Conservation (phyloP, 1,139 yeast species). For the Suzukiozyma palmioleophila region DNA sequence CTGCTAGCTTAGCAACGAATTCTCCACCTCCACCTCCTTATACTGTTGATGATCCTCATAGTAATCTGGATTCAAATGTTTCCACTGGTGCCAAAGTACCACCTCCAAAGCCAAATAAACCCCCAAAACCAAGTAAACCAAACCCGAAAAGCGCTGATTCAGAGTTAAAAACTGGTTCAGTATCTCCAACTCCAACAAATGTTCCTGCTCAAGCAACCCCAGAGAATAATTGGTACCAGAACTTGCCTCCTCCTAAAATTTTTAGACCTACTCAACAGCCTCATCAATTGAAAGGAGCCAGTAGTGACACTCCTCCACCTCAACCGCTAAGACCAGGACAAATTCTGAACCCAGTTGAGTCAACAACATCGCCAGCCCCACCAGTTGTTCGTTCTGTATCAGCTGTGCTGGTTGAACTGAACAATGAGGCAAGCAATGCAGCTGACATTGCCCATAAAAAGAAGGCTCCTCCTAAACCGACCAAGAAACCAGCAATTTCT, state of each 20-base stretch:
- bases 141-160: background rate
- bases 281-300: background rate
- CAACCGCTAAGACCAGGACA: too few relatives aligned
- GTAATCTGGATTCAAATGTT: background rate
- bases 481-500: constrained; percentile 18
- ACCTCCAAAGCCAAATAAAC: constrained; percentile 11
- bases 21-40: constrained; percentile 18
- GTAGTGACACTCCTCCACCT: too few relatives aligned
- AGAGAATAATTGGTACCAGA: background rate
- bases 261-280: constrained; percentile 7
- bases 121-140: constrained; percentile 2
- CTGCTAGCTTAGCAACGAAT: constrained; percentile 2
- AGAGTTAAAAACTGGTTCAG: background rate
- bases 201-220: constrained; percentile 6
- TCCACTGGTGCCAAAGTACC: constrained; percentile 6
- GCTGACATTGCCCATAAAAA: constrained; percentile 14
- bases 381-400: too few relatives aligned
- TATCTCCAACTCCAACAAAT: background rate
- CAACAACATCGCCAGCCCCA: too few relatives aligned
- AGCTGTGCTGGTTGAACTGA: too few relatives aligned
- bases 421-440: background rate
- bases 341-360: too few relatives aligned
- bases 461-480: constrained; percentile 39
- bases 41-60: constrained; percentile 3
- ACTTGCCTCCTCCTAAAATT: constrained; percentile 12